phyloP scores from a whole-genome alignment of 2,329 filamentous ascomycete genomes.

The Talaromyces sp. region DNA sequence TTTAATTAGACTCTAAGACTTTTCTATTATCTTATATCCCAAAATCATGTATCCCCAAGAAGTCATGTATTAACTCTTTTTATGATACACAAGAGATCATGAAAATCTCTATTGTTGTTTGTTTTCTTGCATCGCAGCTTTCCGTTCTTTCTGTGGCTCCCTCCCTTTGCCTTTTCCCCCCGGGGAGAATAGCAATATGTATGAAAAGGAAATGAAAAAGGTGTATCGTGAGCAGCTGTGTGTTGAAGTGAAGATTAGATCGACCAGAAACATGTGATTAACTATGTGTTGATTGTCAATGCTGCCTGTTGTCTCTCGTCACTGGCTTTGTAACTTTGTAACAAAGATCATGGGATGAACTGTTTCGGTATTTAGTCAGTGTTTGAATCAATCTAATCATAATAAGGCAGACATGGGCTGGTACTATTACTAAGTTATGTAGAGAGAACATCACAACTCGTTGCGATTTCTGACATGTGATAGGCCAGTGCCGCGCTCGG shows the following conservation, averaged over 20 bases:
- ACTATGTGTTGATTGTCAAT: not conserved
- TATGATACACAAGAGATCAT: slow-evolving; percentile 34
- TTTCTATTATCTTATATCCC: slow-evolving; percentile 10
- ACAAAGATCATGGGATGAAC: not conserved
- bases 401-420: not conserved
- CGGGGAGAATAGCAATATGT: slow-evolving; percentile 10
- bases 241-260: not conserved
- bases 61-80: slow-evolving; percentile 38
- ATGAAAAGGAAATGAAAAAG: slow-evolving; percentile 12
- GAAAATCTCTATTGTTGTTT: slow-evolving; percentile 23
- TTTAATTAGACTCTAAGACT: slow-evolving; percentile 37
- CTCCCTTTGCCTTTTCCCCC: not conserved
- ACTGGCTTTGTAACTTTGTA: not conserved
- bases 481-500: not conserved
- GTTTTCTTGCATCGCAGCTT: slow-evolving; percentile 3
- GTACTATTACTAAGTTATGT: not conserved
- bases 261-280: not conserved
- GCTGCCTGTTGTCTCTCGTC: not conserved
- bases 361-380: not conserved
- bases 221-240: slow-evolving; percentile 1
- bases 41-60: slow-evolving; percentile 39
- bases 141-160: slow-evolving; percentile 5
- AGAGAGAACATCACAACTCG: not conserved
- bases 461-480: not conserved
- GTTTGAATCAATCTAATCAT: not conserved